phyloP scores from a whole-genome alignment of 257 asterid genomes.

The Apocynum venetum region DNA sequence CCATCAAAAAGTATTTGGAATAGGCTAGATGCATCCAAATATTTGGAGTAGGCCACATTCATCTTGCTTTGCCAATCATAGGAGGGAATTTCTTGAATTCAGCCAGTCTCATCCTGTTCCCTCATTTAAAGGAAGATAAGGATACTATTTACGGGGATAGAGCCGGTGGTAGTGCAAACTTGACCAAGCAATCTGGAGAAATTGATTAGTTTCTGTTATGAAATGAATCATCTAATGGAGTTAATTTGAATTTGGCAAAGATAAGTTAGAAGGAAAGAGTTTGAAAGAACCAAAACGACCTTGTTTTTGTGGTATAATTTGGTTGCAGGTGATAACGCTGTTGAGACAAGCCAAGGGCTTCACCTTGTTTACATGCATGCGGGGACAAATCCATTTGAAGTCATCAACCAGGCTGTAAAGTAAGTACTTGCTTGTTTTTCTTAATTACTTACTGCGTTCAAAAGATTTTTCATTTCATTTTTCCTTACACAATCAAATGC shows the following conservation, averaged over 20 bases:
- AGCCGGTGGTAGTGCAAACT: slow-evolving; percentile 20
- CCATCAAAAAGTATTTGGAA: slow-evolving; percentile 24
- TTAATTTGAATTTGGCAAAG: slow-evolving; percentile 20
- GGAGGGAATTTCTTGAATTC: slow-evolving; percentile 16
- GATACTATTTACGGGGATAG: slow-evolving; percentile 13
- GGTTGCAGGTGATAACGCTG: slow-evolving; percentile 79
- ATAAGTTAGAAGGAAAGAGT: slow-evolving; percentile 13
- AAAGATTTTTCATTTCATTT: not conserved
- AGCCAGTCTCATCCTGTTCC: slow-evolving; percentile 21
- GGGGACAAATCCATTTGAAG: slow-evolving; percentile 92
- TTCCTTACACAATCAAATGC: not conserved
- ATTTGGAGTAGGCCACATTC: not conserved
- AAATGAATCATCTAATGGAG: slow-evolving; percentile 21
- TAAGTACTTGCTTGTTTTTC: slow-evolving; percentile 33
- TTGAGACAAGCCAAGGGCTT: slow-evolving; percentile 87
- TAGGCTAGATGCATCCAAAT: slow-evolving; percentile 21
- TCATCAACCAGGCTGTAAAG: slow-evolving; percentile 89
- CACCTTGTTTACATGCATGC: slow-evolving; percentile 85
- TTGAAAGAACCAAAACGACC: slow-evolving; percentile 26
- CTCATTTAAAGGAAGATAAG: slow-evolving; percentile 20
- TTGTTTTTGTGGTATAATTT: slow-evolving; percentile 23
- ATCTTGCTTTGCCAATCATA: slow-evolving; percentile 11
- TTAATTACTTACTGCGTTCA: not conserved
- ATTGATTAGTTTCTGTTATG: slow-evolving; percentile 17
- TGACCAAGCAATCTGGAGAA: slow-evolving; percentile 25